Conservation (phyloP, 768 basidiomycete genomes). For the Lactarius trivialis region DNA sequence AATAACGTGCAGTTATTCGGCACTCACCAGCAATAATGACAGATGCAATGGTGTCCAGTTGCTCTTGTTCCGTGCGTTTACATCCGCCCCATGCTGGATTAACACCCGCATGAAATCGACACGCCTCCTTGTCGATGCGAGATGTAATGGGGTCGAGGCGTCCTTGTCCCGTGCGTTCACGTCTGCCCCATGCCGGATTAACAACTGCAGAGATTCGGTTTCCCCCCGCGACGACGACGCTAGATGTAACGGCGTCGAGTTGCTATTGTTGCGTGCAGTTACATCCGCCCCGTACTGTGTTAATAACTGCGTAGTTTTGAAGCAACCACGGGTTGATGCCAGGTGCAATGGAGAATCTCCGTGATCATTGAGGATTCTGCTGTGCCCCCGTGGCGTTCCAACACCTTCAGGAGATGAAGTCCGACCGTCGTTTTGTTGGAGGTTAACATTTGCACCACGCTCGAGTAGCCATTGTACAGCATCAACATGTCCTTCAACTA, state of each 20-base stretch:
- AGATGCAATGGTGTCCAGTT: too few species aligned
- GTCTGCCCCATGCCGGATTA: neutral
- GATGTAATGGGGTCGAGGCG: neutral
- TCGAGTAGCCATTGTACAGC: neutral
- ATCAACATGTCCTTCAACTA: neutral
- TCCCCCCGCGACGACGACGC: neutral
- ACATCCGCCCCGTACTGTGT: neutral
- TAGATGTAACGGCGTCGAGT: neutral
- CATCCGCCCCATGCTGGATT: neutral
- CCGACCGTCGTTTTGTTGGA: too few species aligned
- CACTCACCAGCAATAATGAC: too few species aligned
- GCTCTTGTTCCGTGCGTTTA: neutral
- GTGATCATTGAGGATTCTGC: too few species aligned
- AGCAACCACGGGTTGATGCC: too few species aligned
- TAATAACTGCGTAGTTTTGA: neutral
- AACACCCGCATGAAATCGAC: neutral
- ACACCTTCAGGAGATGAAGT: neutral
- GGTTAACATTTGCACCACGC: too few species aligned
- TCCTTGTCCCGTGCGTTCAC: neutral
- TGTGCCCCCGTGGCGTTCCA: too few species aligned
- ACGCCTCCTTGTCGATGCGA: neutral
- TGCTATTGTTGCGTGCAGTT: neutral
- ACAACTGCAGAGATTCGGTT: neutral
- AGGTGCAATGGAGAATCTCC: too few species aligned
- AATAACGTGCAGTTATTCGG: too few species aligned